Evolutionary conservation across 805 yeast species (phyloP), one percentile per base, ranked within the genome.

Genomic region (Huiozyma naganishii): DNA sequence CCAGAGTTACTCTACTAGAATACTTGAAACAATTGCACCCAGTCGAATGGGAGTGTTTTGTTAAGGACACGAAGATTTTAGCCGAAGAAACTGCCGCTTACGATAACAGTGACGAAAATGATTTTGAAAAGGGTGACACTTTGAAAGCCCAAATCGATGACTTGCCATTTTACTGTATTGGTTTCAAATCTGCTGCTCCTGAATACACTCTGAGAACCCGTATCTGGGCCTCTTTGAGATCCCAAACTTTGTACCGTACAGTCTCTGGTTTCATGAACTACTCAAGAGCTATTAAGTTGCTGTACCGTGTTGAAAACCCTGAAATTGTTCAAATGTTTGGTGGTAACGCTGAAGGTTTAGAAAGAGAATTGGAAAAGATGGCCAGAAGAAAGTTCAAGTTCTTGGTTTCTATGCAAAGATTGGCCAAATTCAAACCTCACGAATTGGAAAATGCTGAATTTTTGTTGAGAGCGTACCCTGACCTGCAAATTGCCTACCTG

Each of bases 261-360:
- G 90, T 90, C 42, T 85, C 96, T 44, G 98, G 98, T 59, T 92
- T 90, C 72, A 90, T 90, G 98, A 92, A 90, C 71, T 90, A 90
- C 65, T 83, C 96, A 29, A 82, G 96, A 66, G 97, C 98, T 29
- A 87, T 90, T 59, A 92, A 89, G 67, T 71, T 90, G 57, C 72
- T 90, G 47, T 88, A 87, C 71, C 83, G 95, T 69, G 95, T 92
- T 57, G 97, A 92, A 67, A 85, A 86, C 65, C 95, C 95, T 38
- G 95, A 85, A 65, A 80, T 87, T 64, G 95, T 89, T 48, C 97
- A 92, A 73, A 87, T 89, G 88, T 90, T 89, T 63, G 97, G 97
- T 55, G 97, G 97, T 56, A 94, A 90, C 64, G 95, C 97, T 47
- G 97, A 90, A 70, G 94, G 95, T 57, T 75, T 78, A 45, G 97